Evolutionary conservation across 2,329 filamentous ascomycete genomes (phyloP), one percentile per base, ranked within the genome.

Genomic region (Hymenoscyphus repandus): DNA sequence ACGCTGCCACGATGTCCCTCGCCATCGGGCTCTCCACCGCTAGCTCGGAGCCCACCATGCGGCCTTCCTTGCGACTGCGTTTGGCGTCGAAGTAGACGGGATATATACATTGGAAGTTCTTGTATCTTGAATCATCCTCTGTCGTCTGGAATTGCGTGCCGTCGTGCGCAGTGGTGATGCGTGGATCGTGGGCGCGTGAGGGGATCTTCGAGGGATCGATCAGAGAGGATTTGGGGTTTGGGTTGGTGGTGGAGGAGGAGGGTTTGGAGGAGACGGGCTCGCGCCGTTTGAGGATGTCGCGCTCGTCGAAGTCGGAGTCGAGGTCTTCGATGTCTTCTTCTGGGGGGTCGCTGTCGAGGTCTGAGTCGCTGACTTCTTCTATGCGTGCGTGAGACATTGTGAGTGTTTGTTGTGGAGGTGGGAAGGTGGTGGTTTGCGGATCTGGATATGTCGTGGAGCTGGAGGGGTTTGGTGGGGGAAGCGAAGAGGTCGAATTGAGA

Each of bases 51-150:
- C 82, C 73, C 7, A 97, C 91, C 61, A 91, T 85, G 13, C 93
- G 82, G 34, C 93, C 93, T 64, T 95, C 79, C 51, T 85, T 82
- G 51, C 91, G 83, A 38, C 82, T 80, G 45, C 88, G 82, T 20
- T 75, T 74, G 58, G 78, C 79, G 76, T 96, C 92, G 65, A 99
- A 99, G 78, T 99, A 99, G 53, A 97, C 74, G 0, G 93, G 92
- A 73, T 99, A 99, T 22, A 99, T 77, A 70, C 89, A 92, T 69
- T 93, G 87, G 74, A 84, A 96, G 70, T 82, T 74, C 65, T 86
- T 88, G 69, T 89, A 85, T 61, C 75, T 72, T 58, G 72, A 66
- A 46, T 78, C 72, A 67, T 82, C 74, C 58, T 74, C 69, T 50
- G 67, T 60, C 46, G 62, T 53, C 42, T 68, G 57, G 62, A 69